Evolutionary conservation across 257 asterid species (phyloP).

Genomic region (Hygrophila difformis): DNA sequence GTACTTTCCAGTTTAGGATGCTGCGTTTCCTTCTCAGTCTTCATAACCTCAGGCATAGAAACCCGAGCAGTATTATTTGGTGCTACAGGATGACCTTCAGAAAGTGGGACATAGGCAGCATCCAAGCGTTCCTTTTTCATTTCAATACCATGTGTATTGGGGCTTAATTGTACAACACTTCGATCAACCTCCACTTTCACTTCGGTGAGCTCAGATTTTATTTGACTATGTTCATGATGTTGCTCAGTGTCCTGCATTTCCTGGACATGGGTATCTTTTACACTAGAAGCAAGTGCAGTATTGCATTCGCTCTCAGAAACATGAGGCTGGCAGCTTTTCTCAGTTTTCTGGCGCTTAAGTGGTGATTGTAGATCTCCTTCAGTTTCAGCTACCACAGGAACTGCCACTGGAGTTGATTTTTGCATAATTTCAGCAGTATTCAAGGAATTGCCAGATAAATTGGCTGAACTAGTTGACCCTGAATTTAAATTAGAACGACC

Average conservation of each 20-base stretch:
- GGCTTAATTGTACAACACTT: conserved; percentile 32
- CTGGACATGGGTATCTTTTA: conserved; percentile 31
- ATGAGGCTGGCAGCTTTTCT: conserved; percentile 34
- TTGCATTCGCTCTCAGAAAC: conserved; percentile 34
- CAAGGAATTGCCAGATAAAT: conserved; percentile 34
- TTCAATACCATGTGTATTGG: conserved; percentile 28
- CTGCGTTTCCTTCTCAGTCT: conserved; percentile 51
- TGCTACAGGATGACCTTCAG: conserved; percentile 32
- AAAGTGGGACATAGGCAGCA: conserved; percentile 31
- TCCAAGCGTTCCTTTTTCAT: conserved; percentile 36
- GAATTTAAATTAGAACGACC: conserved; percentile 38
- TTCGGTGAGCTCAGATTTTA: conserved; percentile 45
- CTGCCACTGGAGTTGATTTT: conserved; percentile 29
- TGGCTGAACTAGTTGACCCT: conserved; percentile 32
- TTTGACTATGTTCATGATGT: conserved; percentile 23
- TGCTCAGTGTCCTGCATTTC: conserved; percentile 31
- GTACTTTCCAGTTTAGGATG: conserved; percentile 44
- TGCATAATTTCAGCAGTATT: conserved; percentile 46
- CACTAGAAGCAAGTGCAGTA: conserved; percentile 28
- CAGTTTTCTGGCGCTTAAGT: conserved; percentile 69
- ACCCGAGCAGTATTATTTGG: conserved; percentile 31
- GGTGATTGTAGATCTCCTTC: conserved; percentile 63
- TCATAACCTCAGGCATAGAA: conserved; percentile 34
- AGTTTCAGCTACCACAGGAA: conserved; percentile 34
- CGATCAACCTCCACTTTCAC: conserved; percentile 45